Evolutionary conservation across 2,329 filamentous ascomycete genomes (phyloP).

Genomic region (Didymosphaeria variabile): DNA sequence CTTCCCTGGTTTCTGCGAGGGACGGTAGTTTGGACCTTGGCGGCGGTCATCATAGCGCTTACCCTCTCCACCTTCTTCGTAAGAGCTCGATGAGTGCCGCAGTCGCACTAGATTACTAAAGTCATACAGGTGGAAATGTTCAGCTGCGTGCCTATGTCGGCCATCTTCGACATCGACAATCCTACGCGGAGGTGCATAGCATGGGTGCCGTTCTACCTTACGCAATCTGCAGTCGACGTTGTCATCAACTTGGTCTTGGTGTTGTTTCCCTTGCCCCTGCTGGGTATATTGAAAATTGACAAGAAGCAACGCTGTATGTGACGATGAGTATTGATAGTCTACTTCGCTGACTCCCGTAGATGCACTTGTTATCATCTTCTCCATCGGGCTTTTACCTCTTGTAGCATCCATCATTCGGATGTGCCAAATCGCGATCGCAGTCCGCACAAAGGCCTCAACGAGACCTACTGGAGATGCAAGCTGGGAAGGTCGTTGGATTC

Average conservation of each 20-base stretch:
- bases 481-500: conserved; percentile 39
- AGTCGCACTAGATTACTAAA: conserved; percentile 10
- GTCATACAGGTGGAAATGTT: conserved; percentile 28
- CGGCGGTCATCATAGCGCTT: conserved; percentile 31
- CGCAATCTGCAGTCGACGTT: conserved; percentile 36
- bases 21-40: conserved; percentile 31
- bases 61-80: conserved; percentile 34
- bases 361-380: conserved; percentile 37
- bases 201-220: conserved; percentile 29
- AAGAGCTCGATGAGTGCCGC: not conserved
- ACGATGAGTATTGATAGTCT: not conserved
- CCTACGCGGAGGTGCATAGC: conserved; percentile 30
- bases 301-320: conserved; percentile 35
- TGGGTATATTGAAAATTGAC: conserved; percentile 36
- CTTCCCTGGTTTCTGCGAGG: conserved; percentile 35
- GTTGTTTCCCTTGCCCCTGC: conserved; percentile 35
- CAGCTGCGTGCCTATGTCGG: conserved; percentile 31
- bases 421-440: conserved; percentile 34
- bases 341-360: conserved; percentile 19
- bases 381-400: conserved; percentile 38
- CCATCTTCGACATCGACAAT: conserved; percentile 30
- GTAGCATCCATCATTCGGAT: conserved; percentile 39
- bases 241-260: conserved; percentile 34
- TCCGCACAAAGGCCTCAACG: conserved; percentile 17
- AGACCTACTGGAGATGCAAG: conserved; percentile 35